Evolutionary conservation across 805 yeast genomes (phyloP).

Genomic region (Ogataea angusta): DNA sequence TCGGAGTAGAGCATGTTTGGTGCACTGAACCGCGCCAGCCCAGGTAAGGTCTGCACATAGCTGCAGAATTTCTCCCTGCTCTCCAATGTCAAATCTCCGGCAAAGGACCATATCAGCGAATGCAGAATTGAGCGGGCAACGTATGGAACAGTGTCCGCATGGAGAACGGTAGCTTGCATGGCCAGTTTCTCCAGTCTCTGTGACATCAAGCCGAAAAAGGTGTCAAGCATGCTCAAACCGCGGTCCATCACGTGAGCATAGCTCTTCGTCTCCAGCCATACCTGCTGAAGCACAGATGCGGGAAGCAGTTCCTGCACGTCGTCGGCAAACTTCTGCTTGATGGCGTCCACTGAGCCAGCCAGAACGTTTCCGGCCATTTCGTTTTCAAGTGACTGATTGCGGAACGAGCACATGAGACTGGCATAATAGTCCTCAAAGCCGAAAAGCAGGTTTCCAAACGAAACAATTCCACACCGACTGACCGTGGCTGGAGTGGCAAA

Average conservation of each 20-base stretch:
- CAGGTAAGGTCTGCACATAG: conserved; percentile 25
- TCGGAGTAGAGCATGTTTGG: conserved; percentile 39
- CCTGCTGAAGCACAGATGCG: conserved; percentile 12
- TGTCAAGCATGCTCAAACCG: conserved; percentile 36
- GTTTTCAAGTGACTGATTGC: conserved; percentile 5
- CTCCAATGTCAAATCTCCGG: conserved; percentile 49
- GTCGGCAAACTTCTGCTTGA: conserved; percentile 5
- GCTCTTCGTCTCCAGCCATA: conserved; percentile 28
- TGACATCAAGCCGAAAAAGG: conserved; percentile 40
- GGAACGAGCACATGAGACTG: conserved; percentile 14
- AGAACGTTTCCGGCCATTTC: conserved; percentile 7
- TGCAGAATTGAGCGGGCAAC: conserved; percentile 35
- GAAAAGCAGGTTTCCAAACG: conserved; percentile 46
- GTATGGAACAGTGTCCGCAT: conserved; percentile 31
- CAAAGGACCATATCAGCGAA: conserved; percentile 58
- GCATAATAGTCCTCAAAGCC: conserved; percentile 9
- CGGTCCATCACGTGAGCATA: conserved; percentile 53
- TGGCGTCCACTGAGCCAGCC: neutral
- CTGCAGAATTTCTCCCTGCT: conserved; percentile 40
- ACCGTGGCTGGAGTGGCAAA: conserved; percentile 88
- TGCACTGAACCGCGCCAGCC: conserved; percentile 9
- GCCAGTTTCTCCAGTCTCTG: conserved; percentile 34
- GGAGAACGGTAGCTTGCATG: conserved; percentile 22
- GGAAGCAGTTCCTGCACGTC: conserved; percentile 12
- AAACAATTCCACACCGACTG: conserved; percentile 87